Base-by-base conservation (phyloP, 139 green algal genomes). In the Closterium sp. region DNA sequence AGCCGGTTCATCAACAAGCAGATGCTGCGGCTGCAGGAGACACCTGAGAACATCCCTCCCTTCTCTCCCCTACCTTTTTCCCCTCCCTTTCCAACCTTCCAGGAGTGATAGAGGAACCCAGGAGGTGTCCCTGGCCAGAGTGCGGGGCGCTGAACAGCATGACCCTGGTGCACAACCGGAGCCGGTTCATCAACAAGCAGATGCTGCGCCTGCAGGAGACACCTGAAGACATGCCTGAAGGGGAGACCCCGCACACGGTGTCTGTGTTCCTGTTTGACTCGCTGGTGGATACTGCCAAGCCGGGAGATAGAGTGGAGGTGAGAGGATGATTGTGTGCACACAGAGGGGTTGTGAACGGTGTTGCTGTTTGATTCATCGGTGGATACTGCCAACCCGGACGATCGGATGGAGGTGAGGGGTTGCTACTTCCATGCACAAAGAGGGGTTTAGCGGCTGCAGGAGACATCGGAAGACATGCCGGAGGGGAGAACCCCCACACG, bases 181-280 rank as follows among this genome's bases (percentile, higher is more conserved):
- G n/a, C n/a, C n/a, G n/a, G n/a, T n/a, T n/a, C n/a, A n/a, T n/a
- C n/a, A n/a, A n/a, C n/a, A n/a, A n/a, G n/a, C n/a, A n/a, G n/a
- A n/a, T n/a, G 3, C 10, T 69, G 7, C 43, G 10, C 33, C 95
- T 96, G 94, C 93, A 96, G 84, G 98, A 99, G 95, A 97, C 96
- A 89, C 98, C 98, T 32, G 97, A 99, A 90, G 95, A 96, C 88
- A 98, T n/a, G 88, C 98, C 98, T 7, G 97, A 99, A 94, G 98
- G 98, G n/a, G 98, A 99, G 96, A 99, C 98, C 2, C 98, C 98
- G 4, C 97, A 98, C 94, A 97, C 96, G 19, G 96, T 99, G 4
- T 97, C 94, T 84, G 93, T 98, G 90, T 98, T 97, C 93, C 94
- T 96, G 23, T 97, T 95, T 85, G 96, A 99, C 93, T 95, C 96